Conservation (phyloP, 176 grass and related monocot species). For the Ananas comosus region DNA sequence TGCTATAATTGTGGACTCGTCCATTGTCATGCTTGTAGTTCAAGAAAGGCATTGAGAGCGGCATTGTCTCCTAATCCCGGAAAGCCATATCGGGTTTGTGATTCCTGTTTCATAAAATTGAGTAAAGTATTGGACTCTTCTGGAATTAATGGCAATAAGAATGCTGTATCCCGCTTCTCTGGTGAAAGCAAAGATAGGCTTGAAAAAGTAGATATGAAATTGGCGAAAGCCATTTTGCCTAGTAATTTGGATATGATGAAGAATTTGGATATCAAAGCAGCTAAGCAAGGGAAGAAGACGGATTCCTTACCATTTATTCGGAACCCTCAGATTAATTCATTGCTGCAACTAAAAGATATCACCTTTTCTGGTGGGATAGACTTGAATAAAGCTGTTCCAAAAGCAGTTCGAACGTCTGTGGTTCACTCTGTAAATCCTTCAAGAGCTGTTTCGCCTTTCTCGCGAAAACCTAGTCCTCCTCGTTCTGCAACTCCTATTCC, state of each 20-base stretch:
- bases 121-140: slow-evolving; percentile 47
- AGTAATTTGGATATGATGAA: slow-evolving; percentile 87
- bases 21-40: slow-evolving; percentile 76
- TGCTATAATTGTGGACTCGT: slow-evolving; percentile 93
- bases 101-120: slow-evolving; percentile 85
- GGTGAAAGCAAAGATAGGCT: slow-evolving; percentile 42
- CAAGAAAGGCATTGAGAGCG: slow-evolving; percentile 64
- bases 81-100: slow-evolving; percentile 92
- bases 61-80: slow-evolving; percentile 69
- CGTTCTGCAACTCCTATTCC: slow-evolving; percentile 76
- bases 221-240: slow-evolving; percentile 39
- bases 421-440: slow-evolving; percentile 66
- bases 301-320: slow-evolving; percentile 49
- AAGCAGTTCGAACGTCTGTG: slow-evolving; percentile 37
- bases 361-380: slow-evolving; percentile 58
- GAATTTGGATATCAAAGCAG: slow-evolving; percentile 65
- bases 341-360: slow-evolving; percentile 69
- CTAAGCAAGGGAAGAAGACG: slow-evolving; percentile 54
- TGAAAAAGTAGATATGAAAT: slow-evolving; percentile 40
- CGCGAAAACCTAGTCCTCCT: slow-evolving; percentile 70
- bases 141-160: slow-evolving; percentile 57
- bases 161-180: slow-evolving; percentile 34
- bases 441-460: slow-evolving; percentile 95
- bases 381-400: slow-evolving; percentile 55
- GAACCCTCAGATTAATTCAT: slow-evolving; percentile 56